Percentiles rank a stretch among this genome's conserved stretches.
Evolutionary conservation across 441 rosid genomes (phyloP).

Genomic region (Populus tomentosa): DNA sequence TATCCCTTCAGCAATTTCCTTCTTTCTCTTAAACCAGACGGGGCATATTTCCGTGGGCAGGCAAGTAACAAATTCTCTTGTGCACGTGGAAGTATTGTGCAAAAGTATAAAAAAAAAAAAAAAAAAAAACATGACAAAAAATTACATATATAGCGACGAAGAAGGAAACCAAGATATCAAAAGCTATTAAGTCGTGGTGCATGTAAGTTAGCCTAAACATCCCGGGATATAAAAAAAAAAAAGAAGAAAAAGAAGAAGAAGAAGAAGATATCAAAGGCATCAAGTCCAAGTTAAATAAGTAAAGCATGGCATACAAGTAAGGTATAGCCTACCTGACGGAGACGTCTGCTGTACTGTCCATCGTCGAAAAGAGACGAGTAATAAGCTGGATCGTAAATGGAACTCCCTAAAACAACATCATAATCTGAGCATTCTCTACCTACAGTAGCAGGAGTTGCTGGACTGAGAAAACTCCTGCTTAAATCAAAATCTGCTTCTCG

Average conservation of each 20-base stretch:
- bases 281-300: background rate
- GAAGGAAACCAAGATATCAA: background rate
- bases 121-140: no score
- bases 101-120: no score
- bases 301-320: background rate
- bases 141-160: no score
- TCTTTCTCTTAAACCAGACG: no score
- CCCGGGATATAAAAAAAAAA: no score
- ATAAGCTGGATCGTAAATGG: slow-evolving; percentile 73
- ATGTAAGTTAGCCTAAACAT: no score
- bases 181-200: no score
- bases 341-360: slow-evolving; percentile 28
- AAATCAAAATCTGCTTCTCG: slow-evolving; percentile 71
- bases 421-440: slow-evolving; percentile 42
- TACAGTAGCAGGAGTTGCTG: slow-evolving; percentile 36
- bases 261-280: background rate
- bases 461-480: slow-evolving; percentile 68
- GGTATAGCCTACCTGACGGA: slow-evolving; percentile 8
- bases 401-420: slow-evolving; percentile 65
- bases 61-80: no score
- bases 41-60: no score
- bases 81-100: no score
- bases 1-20: no score
- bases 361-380: slow-evolving; percentile 77
- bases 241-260: no score